Evolutionary conservation across 202 grass and related monocot genomes (phyloP).

Genomic region (Zizania palustris): DNA sequence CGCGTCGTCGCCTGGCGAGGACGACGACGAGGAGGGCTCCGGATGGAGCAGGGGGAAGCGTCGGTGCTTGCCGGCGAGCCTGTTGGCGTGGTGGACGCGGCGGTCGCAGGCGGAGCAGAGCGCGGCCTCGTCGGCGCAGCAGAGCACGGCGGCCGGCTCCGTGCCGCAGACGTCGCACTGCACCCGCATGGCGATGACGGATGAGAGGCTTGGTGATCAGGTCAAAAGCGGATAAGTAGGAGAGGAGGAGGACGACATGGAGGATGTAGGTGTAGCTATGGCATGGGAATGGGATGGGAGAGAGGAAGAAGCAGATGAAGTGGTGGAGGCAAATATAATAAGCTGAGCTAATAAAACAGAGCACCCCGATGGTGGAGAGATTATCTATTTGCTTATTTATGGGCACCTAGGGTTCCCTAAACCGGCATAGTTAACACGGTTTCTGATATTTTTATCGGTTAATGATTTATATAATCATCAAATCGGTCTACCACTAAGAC

Average conservation of each 20-base stretch:
- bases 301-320: neutral
- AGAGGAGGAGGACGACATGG: neutral
- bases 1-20: neutral
- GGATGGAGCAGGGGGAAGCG: conserved; percentile 48
- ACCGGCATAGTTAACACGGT: no score
- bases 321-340: conserved; percentile 4
- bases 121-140: conserved; percentile 72
- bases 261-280: no score
- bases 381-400: no score
- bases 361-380: neutral
- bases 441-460: no score
- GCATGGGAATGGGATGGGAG: no score
- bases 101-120: conserved; percentile 65
- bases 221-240: neutral
- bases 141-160: conserved; percentile 60
- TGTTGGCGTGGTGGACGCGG: conserved; percentile 67
- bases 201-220: no score
- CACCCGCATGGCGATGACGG: conserved; percentile 49
- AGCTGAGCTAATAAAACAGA: conserved; percentile 21
- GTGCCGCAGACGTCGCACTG: conserved; percentile 68
- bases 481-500: no score
- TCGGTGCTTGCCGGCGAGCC: conserved; percentile 69
- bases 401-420: no score
- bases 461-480: no score
- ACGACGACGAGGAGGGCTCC: neutral